Conservation (phyloP, 208 protist species). For the Trypanosoma cruzi region DNA sequence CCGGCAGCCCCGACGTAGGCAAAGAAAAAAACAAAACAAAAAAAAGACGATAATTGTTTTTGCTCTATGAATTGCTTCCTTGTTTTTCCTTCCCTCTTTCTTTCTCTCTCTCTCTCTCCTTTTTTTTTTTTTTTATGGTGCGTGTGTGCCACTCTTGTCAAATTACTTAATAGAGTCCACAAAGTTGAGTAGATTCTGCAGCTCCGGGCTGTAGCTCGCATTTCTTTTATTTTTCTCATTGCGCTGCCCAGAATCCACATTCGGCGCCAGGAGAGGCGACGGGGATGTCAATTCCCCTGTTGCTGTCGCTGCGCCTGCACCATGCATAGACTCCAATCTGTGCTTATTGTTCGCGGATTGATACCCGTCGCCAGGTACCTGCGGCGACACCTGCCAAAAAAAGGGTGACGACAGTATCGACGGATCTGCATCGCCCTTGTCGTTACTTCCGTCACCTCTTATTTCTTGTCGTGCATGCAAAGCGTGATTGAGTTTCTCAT, state of each 20-base stretch:
- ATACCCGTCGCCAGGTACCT: background rate
- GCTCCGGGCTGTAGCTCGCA: conserved; percentile 22
- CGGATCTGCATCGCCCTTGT: background rate
- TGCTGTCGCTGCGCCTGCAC: background rate
- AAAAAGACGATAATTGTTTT: background rate
- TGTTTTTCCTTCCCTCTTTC: background rate
- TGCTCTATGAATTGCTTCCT: background rate
- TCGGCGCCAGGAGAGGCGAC: background rate
- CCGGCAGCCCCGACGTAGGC: background rate
- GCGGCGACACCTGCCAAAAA: background rate
- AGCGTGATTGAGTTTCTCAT: conserved; percentile 19
- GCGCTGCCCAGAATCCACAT: background rate
- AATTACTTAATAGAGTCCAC: conserved; percentile 27
- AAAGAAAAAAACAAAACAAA: background rate
- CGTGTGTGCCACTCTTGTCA: background rate
- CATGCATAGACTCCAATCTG: background rate
- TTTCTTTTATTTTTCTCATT: background rate
- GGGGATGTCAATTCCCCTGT: background rate
- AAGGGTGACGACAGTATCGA: background rate
- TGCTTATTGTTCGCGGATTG: background rate
- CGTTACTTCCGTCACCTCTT: background rate
- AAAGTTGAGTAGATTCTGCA: conserved; percentile 23
- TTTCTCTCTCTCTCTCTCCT: background rate
- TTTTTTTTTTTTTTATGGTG: background rate
- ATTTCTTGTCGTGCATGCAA: background rate